A percentile compares a stretch with the other conserved stretches of the same genome.
Conservation (phyloP, 2,329 filamentous ascomycete species). For the Fusarium nelsonii region DNA sequence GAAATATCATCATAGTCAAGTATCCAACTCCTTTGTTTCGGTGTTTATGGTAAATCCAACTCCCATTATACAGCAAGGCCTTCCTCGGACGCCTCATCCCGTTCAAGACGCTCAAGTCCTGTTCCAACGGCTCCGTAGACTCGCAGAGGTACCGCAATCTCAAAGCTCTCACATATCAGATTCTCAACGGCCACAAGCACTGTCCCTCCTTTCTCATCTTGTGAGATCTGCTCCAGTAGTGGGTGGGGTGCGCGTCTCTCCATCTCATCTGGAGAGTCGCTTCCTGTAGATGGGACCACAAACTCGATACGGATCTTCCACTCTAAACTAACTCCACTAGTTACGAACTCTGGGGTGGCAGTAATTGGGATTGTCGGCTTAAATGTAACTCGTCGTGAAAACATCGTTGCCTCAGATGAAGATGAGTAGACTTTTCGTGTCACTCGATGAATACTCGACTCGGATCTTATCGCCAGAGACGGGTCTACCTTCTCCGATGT, state of each 20-base stretch:
- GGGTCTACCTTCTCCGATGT: conserved; percentile 86
- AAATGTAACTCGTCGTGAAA: conserved; percentile 82
- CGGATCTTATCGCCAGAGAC: conserved; percentile 83
- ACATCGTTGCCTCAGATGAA: conserved; percentile 85
- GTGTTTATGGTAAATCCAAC: conserved; percentile 24
- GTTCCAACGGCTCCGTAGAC: conserved; percentile 78
- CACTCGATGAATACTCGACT: conserved; percentile 86
- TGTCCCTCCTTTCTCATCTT: conserved; percentile 80
- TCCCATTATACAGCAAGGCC: conserved; percentile 55
- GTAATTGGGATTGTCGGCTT: conserved; percentile 83
- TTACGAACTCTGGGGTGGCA: conserved; percentile 92
- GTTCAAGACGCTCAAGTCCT: conserved; percentile 67
- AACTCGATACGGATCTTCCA: conserved; percentile 96
- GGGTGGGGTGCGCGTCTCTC: conserved; percentile 52
- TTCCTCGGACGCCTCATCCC: conserved; percentile 66
- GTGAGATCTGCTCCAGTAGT: conserved; percentile 82
- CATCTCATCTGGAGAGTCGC: conserved; percentile 36
- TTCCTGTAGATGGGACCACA: conserved; percentile 75
- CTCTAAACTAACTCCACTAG: conserved; percentile 85
- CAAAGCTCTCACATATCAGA: conserved; percentile 88
- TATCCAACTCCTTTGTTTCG: conserved; percentile 33
- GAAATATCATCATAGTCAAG: conserved; percentile 17
- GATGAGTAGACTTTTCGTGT: conserved; percentile 85
- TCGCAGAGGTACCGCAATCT: conserved; percentile 84
- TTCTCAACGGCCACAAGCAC: conserved; percentile 83